Evolutionary conservation across 306 rosid species (phyloP).

Genomic region (Lablab purpureus): DNA sequence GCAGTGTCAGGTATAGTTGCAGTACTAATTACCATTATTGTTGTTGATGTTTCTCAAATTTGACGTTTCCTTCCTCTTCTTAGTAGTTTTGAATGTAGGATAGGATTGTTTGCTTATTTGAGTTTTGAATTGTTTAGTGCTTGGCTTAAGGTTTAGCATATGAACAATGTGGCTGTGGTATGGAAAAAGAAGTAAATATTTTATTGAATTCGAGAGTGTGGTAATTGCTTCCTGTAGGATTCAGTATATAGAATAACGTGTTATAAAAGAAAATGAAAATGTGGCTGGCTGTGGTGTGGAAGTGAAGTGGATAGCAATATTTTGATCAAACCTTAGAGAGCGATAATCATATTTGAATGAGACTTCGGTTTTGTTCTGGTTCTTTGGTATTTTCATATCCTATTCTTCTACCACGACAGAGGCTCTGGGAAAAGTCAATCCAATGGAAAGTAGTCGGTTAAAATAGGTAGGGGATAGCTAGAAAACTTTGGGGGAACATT

Average conservation of each 20-base stretch:
- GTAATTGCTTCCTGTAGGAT: background rate
- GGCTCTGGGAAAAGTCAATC: background rate
- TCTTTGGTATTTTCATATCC: background rate
- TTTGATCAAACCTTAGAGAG: conserved; percentile 2
- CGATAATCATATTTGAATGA: background rate
- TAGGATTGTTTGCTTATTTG: background rate
- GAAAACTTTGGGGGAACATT: conserved; percentile 2
- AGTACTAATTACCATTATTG: background rate
- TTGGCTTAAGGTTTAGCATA: background rate
- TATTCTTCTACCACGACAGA: background rate
- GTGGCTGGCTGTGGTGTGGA: conserved; percentile 3
- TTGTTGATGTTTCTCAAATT: background rate
- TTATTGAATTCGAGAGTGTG: background rate
- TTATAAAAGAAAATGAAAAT: background rate
- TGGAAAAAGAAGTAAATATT: background rate
- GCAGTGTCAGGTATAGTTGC: conserved; percentile 72
- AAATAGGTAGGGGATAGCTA: conserved; percentile 3
- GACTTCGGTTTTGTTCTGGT: conserved; percentile 29
- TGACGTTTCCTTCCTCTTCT: background rate
- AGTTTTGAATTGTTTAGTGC: conserved; percentile 7
- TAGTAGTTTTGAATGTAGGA: background rate
- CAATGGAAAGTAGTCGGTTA: conserved; percentile 9
- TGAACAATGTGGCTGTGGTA: background rate
- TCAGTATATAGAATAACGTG: background rate
- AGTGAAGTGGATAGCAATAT: background rate